Percentiles rank a stretch among this genome's conserved stretches.
Conservation (phyloP, 192 early-diverging fungal species). For the Coemansia sp. region DNA sequence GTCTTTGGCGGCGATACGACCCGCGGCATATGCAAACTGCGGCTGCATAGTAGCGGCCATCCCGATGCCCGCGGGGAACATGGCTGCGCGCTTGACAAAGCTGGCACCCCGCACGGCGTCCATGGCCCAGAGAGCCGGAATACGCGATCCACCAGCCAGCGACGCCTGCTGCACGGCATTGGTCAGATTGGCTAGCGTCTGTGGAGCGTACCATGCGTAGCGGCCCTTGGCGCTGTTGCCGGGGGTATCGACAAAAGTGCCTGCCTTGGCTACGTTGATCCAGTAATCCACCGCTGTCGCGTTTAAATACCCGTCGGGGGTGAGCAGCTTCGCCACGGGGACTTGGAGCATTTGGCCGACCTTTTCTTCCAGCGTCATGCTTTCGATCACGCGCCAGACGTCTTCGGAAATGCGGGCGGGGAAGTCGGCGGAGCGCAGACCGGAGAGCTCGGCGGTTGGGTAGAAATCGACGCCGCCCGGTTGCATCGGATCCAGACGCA, state of each 20-base stretch:
- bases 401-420: conserved; percentile 45
- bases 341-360: conserved; percentile 72
- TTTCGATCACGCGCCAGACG: conserved; percentile 51
- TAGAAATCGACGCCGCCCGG: conserved; percentile 24
- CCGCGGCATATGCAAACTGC: conserved; percentile 57
- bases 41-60: conserved; percentile 63
- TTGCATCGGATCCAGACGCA: conserved; percentile 23
- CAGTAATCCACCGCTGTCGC: conserved; percentile 55
- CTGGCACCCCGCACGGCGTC: conserved; percentile 62
- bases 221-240: conserved; percentile 42
- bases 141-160: conserved; percentile 44
- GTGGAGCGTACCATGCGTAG: conserved; percentile 53
- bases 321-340: conserved; percentile 56
- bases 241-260: conserved; percentile 60
- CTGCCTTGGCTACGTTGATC: conserved; percentile 54
- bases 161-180: conserved; percentile 58
- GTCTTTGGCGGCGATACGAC: conserved; percentile 62
- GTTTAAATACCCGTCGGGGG: conserved; percentile 54
- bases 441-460: conserved; percentile 3
- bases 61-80: conserved; percentile 61
- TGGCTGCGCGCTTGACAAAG: conserved; percentile 57
- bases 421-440: conserved; percentile 12
- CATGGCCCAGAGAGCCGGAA: conserved; percentile 64
- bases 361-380: conserved; percentile 58
- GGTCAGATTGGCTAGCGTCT: conserved; percentile 53